Base-by-base conservation (phyloP, 306 rosid species). In the Castanea mollissima region DNA sequence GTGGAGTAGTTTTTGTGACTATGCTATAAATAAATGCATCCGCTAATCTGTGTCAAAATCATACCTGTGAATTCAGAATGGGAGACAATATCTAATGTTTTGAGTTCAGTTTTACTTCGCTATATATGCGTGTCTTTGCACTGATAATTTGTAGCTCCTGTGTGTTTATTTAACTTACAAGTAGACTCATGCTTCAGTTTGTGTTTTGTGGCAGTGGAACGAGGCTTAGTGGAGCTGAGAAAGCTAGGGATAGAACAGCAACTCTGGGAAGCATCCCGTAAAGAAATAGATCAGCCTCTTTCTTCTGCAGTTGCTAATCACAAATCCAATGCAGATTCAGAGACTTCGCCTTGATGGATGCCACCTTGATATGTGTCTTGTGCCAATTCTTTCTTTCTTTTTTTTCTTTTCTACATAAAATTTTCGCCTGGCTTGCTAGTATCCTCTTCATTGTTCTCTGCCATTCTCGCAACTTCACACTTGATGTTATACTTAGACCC, bases 201-300 rank as follows among this genome's bases (percentile, higher is more conserved):
- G 29, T 80, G 86, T 11, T 71, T 78, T 60, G 35, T 90, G 81
- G 73, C 90, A 96, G 99, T 82, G 83, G 99, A 93, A 86, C 93
- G 98, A 38, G 98, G 96, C 51, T 83, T 96, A 62, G 67, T 86
- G 88, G 99, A 91, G 89, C 85, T 93, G 85, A 87, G 98, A 87
- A 96, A 93, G 89, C 89, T 96, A 74, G 97, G 97, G 54, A 87
- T 93, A 82, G 99, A 96, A 86, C 94, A 88, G 69, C 94, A 89
- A 74, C 97, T 96, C 32, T 96, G 99, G 99, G 99, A 96, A 89
- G 96, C 99, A 79, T 96, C 97, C 38, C 87, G 99, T 29, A 93
- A 88, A 75, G 98, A 90, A 87, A 91, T 91, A 31, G 98, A 93
- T 73, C 97, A 88, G 72, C 86, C 83, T 68, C 75, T 74, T 19